These are phyloP conservation scores for Cyclotella baltica DNA, from an alignment of 108 stramenopile species.

Conservation along the genomic window DNA sequence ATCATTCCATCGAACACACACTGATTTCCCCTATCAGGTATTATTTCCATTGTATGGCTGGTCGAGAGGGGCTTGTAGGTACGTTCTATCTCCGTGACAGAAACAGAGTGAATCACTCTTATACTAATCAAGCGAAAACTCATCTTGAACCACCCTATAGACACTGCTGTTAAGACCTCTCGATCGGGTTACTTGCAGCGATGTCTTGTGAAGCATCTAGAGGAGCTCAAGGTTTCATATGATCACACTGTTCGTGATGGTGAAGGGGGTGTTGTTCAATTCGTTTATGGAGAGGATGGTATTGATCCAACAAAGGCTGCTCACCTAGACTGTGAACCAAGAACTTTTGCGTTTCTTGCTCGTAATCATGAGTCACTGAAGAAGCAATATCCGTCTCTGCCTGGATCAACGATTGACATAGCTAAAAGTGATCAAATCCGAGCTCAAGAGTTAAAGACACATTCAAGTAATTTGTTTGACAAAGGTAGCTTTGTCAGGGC, in stretches of 20 bases:
- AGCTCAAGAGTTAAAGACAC: conserved; percentile 38
- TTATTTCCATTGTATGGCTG: conserved; percentile 99
- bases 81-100: too few relatives aligned
- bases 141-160: too few relatives aligned
- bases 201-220: conserved; percentile 98
- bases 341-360: conserved; percentile 89
- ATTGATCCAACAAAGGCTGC: conserved; percentile 93
- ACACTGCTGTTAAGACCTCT: conserved; percentile 98
- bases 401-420: conserved; percentile 63
- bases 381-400: conserved; percentile 62
- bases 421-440: conserved; percentile 67
- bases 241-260: conserved; percentile 98
- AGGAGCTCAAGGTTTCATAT: conserved; percentile 94
- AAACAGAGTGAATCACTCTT: too few relatives aligned
- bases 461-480: conserved; percentile 22
- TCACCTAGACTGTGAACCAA: conserved; percentile 84
- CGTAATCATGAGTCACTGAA: conserved; percentile 85
- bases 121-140: too few relatives aligned
- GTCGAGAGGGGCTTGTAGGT: conserved; percentile 96
- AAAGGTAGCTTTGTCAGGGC: conserved; percentile 77
- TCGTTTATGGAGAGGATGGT: conserved; percentile 99
- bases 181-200: conserved; percentile 99
- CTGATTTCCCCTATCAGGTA: conserved; percentile 32
- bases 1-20: background rate
- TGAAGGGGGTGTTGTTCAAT: conserved; percentile 98